Conservation (phyloP, 352 stramenopile genomes). For the Phytophthora citrophthora region DNA sequence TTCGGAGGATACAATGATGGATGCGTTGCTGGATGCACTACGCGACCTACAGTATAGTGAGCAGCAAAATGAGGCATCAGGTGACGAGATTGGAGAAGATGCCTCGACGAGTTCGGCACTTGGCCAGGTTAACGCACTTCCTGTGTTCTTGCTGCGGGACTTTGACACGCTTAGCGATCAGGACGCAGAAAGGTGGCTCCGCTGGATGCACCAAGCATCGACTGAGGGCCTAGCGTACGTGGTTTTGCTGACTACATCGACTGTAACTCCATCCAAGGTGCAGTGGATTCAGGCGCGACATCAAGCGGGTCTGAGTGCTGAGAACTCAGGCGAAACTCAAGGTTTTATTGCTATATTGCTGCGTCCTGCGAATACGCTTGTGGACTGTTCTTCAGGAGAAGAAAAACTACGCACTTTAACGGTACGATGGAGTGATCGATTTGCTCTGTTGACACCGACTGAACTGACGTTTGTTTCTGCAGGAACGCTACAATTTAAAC, state of each 20-base stretch:
- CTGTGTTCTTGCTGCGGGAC: constrained; percentile 68
- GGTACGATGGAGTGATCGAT: constrained; percentile 18
- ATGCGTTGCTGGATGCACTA: constrained; percentile 27
- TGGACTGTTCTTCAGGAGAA: constrained; percentile 47
- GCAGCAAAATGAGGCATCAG: neutral
- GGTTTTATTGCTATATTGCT: constrained; percentile 73
- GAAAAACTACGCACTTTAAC: constrained; percentile 58
- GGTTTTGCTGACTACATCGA: constrained; percentile 46
- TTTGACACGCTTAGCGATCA: constrained; percentile 52
- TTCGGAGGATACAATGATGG: constrained; percentile 34
- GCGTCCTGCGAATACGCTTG: constrained; percentile 53
- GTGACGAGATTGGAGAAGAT: neutral
- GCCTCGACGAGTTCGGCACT: neutral
- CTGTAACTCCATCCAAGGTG: constrained; percentile 58
- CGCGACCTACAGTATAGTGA: constrained; percentile 24
- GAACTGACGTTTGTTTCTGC: constrained; percentile 6
- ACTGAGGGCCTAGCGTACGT: constrained; percentile 58
- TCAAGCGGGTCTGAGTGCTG: constrained; percentile 13
- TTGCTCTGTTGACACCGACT: neutral
- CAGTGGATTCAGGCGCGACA: constrained; percentile 45
- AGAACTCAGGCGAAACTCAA: constrained; percentile 8
- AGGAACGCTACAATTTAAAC: constrained; percentile 28
- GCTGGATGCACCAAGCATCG: constrained; percentile 62
- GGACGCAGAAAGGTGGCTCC: constrained; percentile 43
- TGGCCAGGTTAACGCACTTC: neutral